Evolutionary conservation across 1,284 basidiomycete species (phyloP).

Genomic region (Puccinia horiana): DNA sequence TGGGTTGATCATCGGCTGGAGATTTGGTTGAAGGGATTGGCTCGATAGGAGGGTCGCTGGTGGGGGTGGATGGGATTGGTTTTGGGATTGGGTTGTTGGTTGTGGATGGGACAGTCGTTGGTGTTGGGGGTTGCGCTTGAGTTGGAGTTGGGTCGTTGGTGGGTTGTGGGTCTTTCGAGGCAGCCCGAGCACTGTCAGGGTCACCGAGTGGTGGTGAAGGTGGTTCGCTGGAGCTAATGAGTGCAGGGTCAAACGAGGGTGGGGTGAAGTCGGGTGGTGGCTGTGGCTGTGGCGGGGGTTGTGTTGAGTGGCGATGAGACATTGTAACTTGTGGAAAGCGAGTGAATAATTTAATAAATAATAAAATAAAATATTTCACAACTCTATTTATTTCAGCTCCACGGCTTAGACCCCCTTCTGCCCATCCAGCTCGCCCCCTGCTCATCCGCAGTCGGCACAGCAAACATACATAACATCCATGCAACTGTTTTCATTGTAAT

Average conservation of each 20-base stretch:
- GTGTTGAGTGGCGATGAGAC: not conserved
- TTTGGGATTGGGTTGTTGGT: not conserved
- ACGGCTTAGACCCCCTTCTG: too few relatives aligned
- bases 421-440: too few relatives aligned
- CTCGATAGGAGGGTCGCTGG: too few relatives aligned
- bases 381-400: too few relatives aligned
- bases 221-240: not conserved
- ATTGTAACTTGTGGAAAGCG: not conserved
- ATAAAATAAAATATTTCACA: too few relatives aligned
- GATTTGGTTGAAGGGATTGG: too few relatives aligned
- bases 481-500: not conserved
- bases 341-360: too few relatives aligned
- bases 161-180: not conserved
- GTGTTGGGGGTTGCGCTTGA: not conserved
- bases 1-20: not conserved
- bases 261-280: not conserved
- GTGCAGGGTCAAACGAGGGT: not conserved
- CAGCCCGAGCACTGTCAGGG: not conserved
- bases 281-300: not conserved
- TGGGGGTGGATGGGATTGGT: not conserved
- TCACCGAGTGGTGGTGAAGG: not conserved
- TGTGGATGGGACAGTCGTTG: not conserved
- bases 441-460: not conserved
- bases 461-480: not conserved
- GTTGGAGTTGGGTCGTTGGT: not conserved